Evolutionary conservation across 169 alveolate genomes (phyloP).

Genomic region (Plasmodium vivax): DNA sequence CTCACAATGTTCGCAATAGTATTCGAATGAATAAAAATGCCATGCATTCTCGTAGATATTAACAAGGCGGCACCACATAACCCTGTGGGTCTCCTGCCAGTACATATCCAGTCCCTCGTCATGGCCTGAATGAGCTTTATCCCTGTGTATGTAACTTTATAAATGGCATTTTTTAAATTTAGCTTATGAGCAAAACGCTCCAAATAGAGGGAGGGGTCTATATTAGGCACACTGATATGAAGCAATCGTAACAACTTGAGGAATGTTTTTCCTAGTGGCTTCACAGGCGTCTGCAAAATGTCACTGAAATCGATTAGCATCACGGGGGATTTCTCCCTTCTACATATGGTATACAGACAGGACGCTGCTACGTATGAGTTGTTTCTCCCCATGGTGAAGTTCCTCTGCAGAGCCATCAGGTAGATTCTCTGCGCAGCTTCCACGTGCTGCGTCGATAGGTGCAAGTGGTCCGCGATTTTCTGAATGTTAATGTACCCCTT

Average conservation of each 20-base stretch:
- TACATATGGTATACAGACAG: conserved; percentile 94
- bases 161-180: conserved; percentile 93
- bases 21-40: conserved; percentile 88
- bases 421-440: conserved; percentile 93
- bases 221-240: conserved; percentile 92
- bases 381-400: conserved; percentile 95
- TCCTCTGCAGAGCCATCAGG: conserved; percentile 94
- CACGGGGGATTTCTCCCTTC: conserved; percentile 94
- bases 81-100: conserved; percentile 99
- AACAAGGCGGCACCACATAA: conserved; percentile 99
- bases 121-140: conserved; percentile 96
- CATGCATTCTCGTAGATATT: conserved; percentile 98
- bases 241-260: conserved; percentile 91
- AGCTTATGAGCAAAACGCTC: conserved; percentile 96
- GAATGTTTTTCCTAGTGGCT: conserved; percentile 90
- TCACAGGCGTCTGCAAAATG: conserved; percentile 92
- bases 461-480: conserved; percentile 89
- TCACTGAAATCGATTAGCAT: conserved; percentile 96
- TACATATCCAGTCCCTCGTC: conserved; percentile 98
- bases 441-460: conserved; percentile 86
- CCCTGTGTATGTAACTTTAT: conserved; percentile 95
- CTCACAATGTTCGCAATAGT: conserved; percentile 94
- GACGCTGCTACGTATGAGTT: conserved; percentile 95
- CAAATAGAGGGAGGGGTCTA: conserved; percentile 96
- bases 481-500: conserved; percentile 88